phyloP scores from a whole-genome alignment of 306 rosid species.

The Pterocarpus santalinus region DNA sequence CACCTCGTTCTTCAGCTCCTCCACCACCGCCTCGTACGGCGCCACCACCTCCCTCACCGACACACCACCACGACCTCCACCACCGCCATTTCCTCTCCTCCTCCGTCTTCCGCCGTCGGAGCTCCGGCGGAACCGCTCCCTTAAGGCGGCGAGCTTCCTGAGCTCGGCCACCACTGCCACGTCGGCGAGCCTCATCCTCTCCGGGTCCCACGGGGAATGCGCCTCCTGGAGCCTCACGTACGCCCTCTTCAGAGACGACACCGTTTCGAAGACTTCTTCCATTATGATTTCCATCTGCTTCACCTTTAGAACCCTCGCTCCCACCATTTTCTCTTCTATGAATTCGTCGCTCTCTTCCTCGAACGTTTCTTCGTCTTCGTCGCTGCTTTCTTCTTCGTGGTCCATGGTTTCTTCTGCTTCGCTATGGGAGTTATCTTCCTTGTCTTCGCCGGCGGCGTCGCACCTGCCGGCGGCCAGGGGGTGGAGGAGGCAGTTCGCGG shows the following conservation, averaged over 20 bases:
- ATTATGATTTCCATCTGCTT: constrained; percentile 75
- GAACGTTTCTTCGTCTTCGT: constrained; percentile 20
- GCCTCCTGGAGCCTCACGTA: constrained; percentile 81
- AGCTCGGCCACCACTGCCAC: constrained; percentile 84
- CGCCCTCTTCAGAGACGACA: constrained; percentile 82
- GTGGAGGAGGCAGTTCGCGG: constrained; percentile 89
- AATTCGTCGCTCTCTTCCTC: constrained; percentile 31
- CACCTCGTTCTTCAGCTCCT: constrained; percentile 85
- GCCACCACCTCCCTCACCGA: constrained; percentile 88
- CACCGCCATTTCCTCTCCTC: constrained; percentile 35
- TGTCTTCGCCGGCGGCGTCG: constrained; percentile 39
- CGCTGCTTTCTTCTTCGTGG: constrained; percentile 3
- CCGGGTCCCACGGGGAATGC: constrained; percentile 95
- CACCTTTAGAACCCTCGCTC: constrained; percentile 48
- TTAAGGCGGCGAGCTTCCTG: constrained; percentile 74
- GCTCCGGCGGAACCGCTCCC: constrained; percentile 72
- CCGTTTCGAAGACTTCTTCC: constrained; percentile 86
- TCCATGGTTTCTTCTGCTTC: constrained; percentile 61
- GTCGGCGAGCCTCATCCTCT: constrained; percentile 84
- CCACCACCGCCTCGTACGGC: constrained; percentile 94
- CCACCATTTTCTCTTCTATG: constrained; percentile 43
- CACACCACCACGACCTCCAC: constrained; percentile 20
- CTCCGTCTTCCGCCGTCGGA: constrained; percentile 42
- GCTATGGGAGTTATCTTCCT: constrained; percentile 43
- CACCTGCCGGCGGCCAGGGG: constrained; percentile 69